A percentile compares a stretch with the other conserved stretches of the same genome.
These are phyloP conservation scores for Venustampulla echinocandica DNA, from an alignment of 495 filamentous ascomycete species.

Conservation along the genomic window DNA sequence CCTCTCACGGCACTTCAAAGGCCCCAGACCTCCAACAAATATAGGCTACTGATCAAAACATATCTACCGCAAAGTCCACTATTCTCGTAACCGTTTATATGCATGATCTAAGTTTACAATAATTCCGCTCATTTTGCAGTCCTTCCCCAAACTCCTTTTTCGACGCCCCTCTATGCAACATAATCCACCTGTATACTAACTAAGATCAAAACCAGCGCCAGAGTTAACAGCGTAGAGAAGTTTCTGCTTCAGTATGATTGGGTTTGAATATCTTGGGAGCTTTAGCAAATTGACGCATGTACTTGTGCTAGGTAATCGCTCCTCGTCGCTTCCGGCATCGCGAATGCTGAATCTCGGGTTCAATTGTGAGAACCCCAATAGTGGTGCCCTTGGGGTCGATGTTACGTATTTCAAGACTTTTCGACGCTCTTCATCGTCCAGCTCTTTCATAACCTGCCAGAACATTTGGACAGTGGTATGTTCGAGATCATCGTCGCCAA, in stretches of 20 bases:
- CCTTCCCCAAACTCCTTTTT: not conserved
- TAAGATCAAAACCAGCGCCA: slow-evolving; percentile 92
- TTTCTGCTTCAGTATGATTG: slow-evolving; percentile 58
- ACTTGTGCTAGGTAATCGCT: slow-evolving; percentile 81
- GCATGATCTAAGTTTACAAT: too few relatives aligned
- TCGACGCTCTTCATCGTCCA: slow-evolving; percentile 65
- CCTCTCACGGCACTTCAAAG: too few relatives aligned
- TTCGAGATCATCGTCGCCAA: slow-evolving; percentile 80
- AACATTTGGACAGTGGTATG: slow-evolving; percentile 80
- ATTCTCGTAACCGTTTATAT: too few relatives aligned
- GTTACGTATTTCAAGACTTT: slow-evolving; percentile 95
- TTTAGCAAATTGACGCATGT: slow-evolving; percentile 97
- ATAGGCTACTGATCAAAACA: too few relatives aligned
- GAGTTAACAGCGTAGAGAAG: slow-evolving; percentile 85
- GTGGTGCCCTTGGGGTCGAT: slow-evolving; percentile 81
- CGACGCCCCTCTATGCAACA: not conserved
- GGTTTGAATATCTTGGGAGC: slow-evolving; percentile 69
- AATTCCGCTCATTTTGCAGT: not conserved
- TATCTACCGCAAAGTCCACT: too few relatives aligned
- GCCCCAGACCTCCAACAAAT: too few relatives aligned
- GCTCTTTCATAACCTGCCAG: slow-evolving; percentile 77
- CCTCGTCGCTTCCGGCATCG: slow-evolving; percentile 73
- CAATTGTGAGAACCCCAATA: slow-evolving; percentile 82
- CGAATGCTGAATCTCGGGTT: slow-evolving; percentile 84
- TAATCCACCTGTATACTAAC: slow-evolving; percentile 35